Evolutionary conservation across 2,329 filamentous ascomycete species (phyloP), one percentile per base, ranked within the genome.

Genomic region (Curvularia sp.): DNA sequence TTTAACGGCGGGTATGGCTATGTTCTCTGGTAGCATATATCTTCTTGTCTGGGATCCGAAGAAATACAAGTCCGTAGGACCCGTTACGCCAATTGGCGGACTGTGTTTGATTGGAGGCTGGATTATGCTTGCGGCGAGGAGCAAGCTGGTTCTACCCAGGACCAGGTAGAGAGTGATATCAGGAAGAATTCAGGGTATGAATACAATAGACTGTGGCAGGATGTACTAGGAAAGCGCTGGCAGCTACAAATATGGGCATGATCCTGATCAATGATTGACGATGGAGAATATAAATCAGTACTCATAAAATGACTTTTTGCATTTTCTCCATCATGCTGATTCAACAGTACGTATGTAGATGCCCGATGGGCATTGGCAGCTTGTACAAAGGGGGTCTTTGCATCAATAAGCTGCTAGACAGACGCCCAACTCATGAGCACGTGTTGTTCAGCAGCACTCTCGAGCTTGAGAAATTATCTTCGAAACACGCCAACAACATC

Each of bases 11-110:
- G 87, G 88, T 50, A 89, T 89, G 80, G 85, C 85, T 3, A 82
- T 89, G 81, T 90, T 90, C 75, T 86, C 82, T 58, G 88, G 88
- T 1, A 86, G 82, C 69, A 83, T 90, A 63, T 90, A 90, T 72
- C 79, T 86, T 9, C 80, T 90, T 9, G 81, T 85, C 0, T 78
- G 90, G n/a, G 83, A 89, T 74, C 84, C 87, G 19, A 80, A 84
- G 66, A 78, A 81, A 27, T 88, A 87, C 43, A 84, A 83, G 69
- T 77, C 80, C 54, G 57, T 89, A 61, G 87, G 88, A 0, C 87
- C 88, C 0, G 83, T 89, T 12, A 90, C 88, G 49, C 88, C 88
- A 13, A 57, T 90, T 1, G 88, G 87, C 0, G 87, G 87, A 0
- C 63, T 87, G 49, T 87, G 83, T 58, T 78, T 90, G 63, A 89